Percentiles rank a stretch among this genome's conserved stretches.
Evolutionary conservation across 1,284 basidiomycete genomes (phyloP).

Genomic region (Moniliophthora roreri): DNA sequence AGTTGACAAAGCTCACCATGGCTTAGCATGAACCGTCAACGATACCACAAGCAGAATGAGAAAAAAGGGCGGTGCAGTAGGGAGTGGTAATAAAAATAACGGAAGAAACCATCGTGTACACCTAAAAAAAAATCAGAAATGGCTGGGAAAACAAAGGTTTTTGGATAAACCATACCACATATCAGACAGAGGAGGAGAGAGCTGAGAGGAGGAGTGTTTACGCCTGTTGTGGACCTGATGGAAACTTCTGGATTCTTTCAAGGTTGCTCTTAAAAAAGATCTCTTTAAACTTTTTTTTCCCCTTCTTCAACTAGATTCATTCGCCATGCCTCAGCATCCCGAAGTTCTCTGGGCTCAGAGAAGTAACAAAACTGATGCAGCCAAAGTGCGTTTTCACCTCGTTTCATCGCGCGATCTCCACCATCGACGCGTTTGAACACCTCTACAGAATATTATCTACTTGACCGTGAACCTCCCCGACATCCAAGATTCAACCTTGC

Average conservation of each 20-base stretch:
- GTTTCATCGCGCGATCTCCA: slow-evolving; percentile 13
- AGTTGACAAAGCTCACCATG: slow-evolving; percentile 55
- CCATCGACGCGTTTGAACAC: slow-evolving; percentile 30
- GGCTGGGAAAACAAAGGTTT: neutral
- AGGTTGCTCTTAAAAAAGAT: slow-evolving; percentile 16
- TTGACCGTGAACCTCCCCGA: slow-evolving; percentile 85
- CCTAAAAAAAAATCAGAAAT: slow-evolving; percentile 44
- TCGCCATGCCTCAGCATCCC: slow-evolving; percentile 63
- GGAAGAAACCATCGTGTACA: slow-evolving; percentile 84
- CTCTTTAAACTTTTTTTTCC: slow-evolving; percentile 20
- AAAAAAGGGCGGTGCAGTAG: slow-evolving; percentile 75
- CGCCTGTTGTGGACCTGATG: neutral
- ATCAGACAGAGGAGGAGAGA: no score
- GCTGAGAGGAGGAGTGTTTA: slow-evolving; percentile 3
- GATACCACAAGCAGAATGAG: slow-evolving; percentile 72
- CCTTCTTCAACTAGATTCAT: slow-evolving; percentile 15
- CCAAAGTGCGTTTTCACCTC: slow-evolving; percentile 54
- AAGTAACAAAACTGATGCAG: slow-evolving; percentile 62
- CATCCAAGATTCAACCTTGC: slow-evolving; percentile 61
- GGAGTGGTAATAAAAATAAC: slow-evolving; percentile 71
- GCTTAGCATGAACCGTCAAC: slow-evolving; percentile 72
- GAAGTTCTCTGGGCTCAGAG: slow-evolving; percentile 93
- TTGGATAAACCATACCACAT: neutral
- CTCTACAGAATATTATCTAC: slow-evolving; percentile 76
- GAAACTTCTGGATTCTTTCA: slow-evolving; percentile 44